Conservation (phyloP, 805 yeast genomes). For the Cyberlindnera amylophila region DNA sequence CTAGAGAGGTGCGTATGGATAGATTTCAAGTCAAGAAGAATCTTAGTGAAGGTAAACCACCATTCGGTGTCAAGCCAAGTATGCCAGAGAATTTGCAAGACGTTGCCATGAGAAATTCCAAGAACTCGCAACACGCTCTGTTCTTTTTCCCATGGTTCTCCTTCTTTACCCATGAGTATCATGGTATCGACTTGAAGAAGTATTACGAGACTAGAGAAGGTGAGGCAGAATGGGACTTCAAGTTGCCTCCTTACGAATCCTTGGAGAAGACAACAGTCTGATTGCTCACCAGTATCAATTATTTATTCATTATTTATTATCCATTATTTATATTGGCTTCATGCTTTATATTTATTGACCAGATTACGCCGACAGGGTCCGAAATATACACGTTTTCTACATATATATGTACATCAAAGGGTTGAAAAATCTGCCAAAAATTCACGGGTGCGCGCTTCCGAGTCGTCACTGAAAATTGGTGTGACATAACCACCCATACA, state of each 20-base stretch:
- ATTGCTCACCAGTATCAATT: not conserved
- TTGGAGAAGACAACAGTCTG: constrained; percentile 19
- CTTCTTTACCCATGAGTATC: constrained; percentile 75
- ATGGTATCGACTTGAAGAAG: constrained; percentile 66
- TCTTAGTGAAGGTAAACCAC: constrained; percentile 59
- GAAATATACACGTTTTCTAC: too few relatives aligned
- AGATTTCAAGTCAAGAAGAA: constrained; percentile 68
- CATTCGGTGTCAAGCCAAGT: constrained; percentile 57
- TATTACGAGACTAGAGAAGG: constrained; percentile 31
- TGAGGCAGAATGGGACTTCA: constrained; percentile 25
- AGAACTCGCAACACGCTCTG: constrained; percentile 57
- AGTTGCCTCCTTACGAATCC: constrained; percentile 22
- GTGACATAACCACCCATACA: not conserved
- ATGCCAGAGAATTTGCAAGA: constrained; percentile 69
- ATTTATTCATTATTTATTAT: constrained; percentile 10
- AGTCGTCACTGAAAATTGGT: not conserved
- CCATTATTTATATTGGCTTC: constrained; percentile 4
- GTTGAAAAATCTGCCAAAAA: not conserved
- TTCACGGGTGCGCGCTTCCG: not conserved
- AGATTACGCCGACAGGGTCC: not conserved
- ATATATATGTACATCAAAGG: too few relatives aligned
- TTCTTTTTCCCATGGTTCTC: constrained; percentile 80
- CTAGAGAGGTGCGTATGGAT: constrained; percentile 66
- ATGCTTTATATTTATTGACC: not conserved
- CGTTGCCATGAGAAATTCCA: constrained; percentile 73